These are phyloP conservation scores for Vigna reflexopilosa DNA, from an alignment of 306 rosid species.

Conservation along the genomic window DNA sequence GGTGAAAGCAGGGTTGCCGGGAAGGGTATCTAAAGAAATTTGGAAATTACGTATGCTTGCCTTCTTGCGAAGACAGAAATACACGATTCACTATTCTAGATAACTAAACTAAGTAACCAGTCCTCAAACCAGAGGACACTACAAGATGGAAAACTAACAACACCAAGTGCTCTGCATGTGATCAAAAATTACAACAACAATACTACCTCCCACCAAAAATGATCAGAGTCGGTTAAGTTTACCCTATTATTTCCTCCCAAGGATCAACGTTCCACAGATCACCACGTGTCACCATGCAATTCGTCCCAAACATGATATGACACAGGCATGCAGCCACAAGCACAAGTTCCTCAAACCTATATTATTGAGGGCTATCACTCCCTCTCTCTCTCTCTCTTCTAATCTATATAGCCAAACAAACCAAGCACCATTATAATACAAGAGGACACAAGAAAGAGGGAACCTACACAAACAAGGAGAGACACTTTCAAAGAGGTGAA, in stretches of 20 bases:
- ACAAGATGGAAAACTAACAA: slow-evolving; percentile 48
- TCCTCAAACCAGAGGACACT: slow-evolving; percentile 50
- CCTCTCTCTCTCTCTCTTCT: slow-evolving; percentile 49
- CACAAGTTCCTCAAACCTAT: slow-evolving; percentile 59
- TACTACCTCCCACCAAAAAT: not conserved
- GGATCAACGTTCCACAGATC: slow-evolving; percentile 51
- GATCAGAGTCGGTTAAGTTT: slow-evolving; percentile 5
- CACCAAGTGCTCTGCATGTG: slow-evolving; percentile 55
- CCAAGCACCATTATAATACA: slow-evolving; percentile 57
- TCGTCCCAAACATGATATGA: slow-evolving; percentile 45
- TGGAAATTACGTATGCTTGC: slow-evolving; percentile 9
- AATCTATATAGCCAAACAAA: slow-evolving; percentile 49
- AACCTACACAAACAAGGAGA: slow-evolving; percentile 34
- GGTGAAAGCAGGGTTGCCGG: slow-evolving; percentile 34
- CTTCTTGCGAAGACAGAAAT: slow-evolving; percentile 37
- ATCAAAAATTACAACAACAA: slow-evolving; percentile 44
- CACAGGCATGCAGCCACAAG: slow-evolving; percentile 62
- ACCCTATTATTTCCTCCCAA: not conserved
- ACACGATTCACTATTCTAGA: slow-evolving; percentile 30
- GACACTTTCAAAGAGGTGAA: slow-evolving; percentile 35
- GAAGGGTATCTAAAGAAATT: slow-evolving; percentile 13
- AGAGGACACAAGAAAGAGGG: slow-evolving; percentile 38
- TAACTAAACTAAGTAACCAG: slow-evolving; percentile 40
- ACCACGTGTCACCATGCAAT: slow-evolving; percentile 46
- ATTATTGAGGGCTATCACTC: slow-evolving; percentile 60